Percentiles rank a stretch among this genome's conserved stretches.
phyloP scores from a whole-genome alignment of 179 eudicot species.

The Beta macrorhiza region DNA sequence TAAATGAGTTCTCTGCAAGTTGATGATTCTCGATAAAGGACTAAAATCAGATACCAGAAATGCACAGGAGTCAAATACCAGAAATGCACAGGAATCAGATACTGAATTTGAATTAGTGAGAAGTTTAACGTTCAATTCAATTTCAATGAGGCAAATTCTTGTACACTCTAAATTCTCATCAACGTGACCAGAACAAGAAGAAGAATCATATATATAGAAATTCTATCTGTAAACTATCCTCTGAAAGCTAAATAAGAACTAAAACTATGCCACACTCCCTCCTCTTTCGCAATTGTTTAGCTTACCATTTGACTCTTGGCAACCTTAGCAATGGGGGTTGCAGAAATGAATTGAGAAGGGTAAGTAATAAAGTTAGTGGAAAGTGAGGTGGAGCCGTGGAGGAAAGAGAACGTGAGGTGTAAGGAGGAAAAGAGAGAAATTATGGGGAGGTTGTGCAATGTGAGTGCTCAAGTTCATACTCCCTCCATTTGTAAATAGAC shows the following conservation, averaged over 20 bases:
- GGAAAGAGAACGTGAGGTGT: no score
- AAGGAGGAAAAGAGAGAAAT: no score
- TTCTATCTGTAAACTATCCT: neutral
- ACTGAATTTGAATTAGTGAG: neutral
- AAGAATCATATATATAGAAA: neutral
- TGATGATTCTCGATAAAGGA: neutral
- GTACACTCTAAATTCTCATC: conserved; percentile 3
- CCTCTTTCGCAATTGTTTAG: no score
- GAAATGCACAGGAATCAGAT: neutral
- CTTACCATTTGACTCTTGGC: no score
- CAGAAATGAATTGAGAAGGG: no score
- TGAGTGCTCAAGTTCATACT: no score
- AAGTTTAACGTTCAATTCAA: neutral
- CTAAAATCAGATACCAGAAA: neutral
- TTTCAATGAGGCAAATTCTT: conserved; percentile 2
- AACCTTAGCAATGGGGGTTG: no score
- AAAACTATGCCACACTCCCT: neutral
- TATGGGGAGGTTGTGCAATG: no score
- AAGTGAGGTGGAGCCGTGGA: no score
- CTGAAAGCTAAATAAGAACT: neutral
- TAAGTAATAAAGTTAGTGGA: no score
- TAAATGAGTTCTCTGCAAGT: no score
- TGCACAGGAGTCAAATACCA: neutral
- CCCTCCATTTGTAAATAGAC: no score
- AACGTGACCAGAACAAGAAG: neutral